Evolutionary conservation across 1,284 basidiomycete genomes (phyloP).

Genomic region (Microbotryum intermedium): DNA sequence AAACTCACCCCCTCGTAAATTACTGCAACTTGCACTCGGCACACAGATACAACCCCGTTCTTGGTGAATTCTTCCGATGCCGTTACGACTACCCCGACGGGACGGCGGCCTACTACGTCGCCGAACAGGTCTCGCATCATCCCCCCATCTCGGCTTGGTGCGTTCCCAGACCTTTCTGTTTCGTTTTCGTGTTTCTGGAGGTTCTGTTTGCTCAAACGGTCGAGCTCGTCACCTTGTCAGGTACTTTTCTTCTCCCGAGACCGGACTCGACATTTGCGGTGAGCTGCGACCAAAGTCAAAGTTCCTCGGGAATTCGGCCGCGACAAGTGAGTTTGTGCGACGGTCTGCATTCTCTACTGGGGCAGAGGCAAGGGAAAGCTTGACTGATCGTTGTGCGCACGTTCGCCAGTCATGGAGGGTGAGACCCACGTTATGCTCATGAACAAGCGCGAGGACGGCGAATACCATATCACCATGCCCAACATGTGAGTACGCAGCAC

Average conservation of each 20-base stretch:
- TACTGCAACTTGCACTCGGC: too few relatives aligned
- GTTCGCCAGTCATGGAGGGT: slow-evolving; percentile 68
- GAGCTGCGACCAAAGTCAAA: slow-evolving; percentile 92
- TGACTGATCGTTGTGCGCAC: too few relatives aligned
- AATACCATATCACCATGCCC: slow-evolving; percentile 84
- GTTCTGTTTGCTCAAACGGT: not conserved
- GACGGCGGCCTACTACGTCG: slow-evolving; percentile 88
- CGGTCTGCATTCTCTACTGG: too few relatives aligned
- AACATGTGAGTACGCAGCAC: slow-evolving; percentile 54
- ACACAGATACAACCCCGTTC: slow-evolving; percentile 94
- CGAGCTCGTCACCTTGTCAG: not conserved
- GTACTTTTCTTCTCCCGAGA: slow-evolving; percentile 91
- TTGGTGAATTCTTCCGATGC: slow-evolving; percentile 97
- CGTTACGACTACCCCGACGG: slow-evolving; percentile 87
- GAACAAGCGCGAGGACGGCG: slow-evolving; percentile 76
- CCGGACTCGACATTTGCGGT: slow-evolving; percentile 68
- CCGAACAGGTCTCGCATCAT: slow-evolving; percentile 84
- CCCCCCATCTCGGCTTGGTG: slow-evolving; percentile 87
- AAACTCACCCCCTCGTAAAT: not conserved
- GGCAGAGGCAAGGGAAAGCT: too few relatives aligned
- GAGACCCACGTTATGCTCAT: slow-evolving; percentile 79
- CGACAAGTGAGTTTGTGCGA: slow-evolving; percentile 42
- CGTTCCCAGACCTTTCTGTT: not conserved
- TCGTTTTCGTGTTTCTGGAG: not conserved
- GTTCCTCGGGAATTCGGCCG: slow-evolving; percentile 93